These are phyloP conservation scores for Trametes polyzona DNA, from an alignment of 1,284 basidiomycete genomes.

Conservation along the genomic window DNA sequence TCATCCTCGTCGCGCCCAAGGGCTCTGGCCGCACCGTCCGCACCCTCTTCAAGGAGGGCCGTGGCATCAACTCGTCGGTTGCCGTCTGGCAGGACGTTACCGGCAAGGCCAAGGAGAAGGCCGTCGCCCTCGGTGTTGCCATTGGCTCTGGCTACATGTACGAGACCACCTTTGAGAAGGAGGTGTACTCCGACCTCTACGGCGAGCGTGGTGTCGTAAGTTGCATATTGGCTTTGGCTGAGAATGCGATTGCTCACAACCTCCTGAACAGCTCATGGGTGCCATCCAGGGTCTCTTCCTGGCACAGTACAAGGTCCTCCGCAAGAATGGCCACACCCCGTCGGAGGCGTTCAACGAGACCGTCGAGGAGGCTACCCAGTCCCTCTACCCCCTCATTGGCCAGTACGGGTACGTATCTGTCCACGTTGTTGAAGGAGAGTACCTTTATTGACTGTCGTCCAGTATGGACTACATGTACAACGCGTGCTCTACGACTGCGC, in stretches of 20 bases:
- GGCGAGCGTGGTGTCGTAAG: conserved; percentile 98
- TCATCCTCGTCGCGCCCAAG: conserved; percentile 99
- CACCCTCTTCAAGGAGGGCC: conserved; percentile 99
- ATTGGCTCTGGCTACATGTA: conserved; percentile 97
- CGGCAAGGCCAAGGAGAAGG: conserved; percentile 98
- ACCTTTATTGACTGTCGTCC: conserved; percentile 1
- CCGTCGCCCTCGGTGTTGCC: conserved; percentile 92
- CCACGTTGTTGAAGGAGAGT: neutral
- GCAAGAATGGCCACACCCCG: conserved; percentile 96
- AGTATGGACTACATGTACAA: conserved; percentile 99
- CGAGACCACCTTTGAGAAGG: conserved; percentile 99
- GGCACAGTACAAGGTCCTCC: conserved; percentile 98
- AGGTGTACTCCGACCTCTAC: conserved; percentile 99
- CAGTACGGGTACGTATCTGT: conserved; percentile 74
- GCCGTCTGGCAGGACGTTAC: conserved; percentile 95
- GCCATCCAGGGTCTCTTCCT: conserved; percentile 99
- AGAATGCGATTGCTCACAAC: conserved; percentile 24
- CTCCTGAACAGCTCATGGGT: conserved; percentile 82
- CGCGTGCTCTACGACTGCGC: conserved; percentile 98
- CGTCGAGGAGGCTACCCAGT: conserved; percentile 98
- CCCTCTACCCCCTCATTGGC: conserved; percentile 96
- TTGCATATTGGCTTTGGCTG: conserved; percentile 29
- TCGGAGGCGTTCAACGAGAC: conserved; percentile 99
- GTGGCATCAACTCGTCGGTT: conserved; percentile 92
- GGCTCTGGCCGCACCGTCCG: conserved; percentile 99